Percentiles rank a stretch among this genome's conserved stretches.
These are phyloP conservation scores for Nicotiana undulata DNA, from an alignment of 257 asterid species.

Conservation along the genomic window DNA sequence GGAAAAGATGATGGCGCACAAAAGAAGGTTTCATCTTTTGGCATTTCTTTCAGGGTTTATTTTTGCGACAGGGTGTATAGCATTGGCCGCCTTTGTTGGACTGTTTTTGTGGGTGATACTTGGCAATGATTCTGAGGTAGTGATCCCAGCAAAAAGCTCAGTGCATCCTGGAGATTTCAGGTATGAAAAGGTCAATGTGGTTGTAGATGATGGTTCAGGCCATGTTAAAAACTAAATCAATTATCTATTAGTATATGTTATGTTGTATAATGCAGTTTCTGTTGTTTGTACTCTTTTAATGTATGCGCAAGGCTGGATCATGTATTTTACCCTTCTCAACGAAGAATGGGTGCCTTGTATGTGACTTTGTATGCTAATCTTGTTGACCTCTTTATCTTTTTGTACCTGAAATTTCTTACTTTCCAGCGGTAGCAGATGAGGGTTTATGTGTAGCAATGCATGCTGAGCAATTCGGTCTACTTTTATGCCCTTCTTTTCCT, in stretches of 20 bases:
- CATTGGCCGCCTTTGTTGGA: conserved; percentile 39
- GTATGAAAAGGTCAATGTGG: conserved; percentile 60
- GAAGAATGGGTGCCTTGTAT: neutral
- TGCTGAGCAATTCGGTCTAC: neutral
- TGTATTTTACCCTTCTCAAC: neutral
- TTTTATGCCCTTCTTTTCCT: neutral
- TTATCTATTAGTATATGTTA: conserved; percentile 18
- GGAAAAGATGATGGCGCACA: conserved; percentile 18
- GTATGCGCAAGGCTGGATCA: neutral
- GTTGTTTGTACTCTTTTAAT: neutral
- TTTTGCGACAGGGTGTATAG: conserved; percentile 53
- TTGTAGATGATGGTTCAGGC: conserved; percentile 31
- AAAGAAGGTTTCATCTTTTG: conserved; percentile 38
- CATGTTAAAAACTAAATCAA: conserved; percentile 37
- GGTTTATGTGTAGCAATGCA: neutral
- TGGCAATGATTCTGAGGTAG: conserved; percentile 36
- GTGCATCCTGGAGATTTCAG: conserved; percentile 47
- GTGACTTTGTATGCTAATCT: neutral
- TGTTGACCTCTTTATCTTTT: neutral
- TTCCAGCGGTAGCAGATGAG: neutral
- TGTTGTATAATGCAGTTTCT: neutral
- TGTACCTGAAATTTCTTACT: neutral
- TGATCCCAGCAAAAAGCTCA: conserved; percentile 34
- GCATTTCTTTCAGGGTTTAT: conserved; percentile 52
- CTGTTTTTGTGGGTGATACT: conserved; percentile 44